Conservation (phyloP, 371 early-diverging fungal genomes). For the Rhizopus delemar region DNA sequence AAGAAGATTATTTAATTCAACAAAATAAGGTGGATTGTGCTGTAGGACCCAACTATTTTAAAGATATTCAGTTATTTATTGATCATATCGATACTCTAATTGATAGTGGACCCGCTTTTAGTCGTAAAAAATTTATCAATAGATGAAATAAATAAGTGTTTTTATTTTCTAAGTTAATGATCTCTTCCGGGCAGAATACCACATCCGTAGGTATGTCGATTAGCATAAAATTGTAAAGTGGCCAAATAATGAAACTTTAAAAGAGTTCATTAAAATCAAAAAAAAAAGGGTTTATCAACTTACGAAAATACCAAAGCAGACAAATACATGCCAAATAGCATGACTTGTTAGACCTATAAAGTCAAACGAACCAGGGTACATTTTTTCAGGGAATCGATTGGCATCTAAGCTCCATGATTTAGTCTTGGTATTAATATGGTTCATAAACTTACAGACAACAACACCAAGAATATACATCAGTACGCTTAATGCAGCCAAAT, state of each 20-base stretch:
- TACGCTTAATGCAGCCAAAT: constrained; percentile 49
- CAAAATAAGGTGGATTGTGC: background rate
- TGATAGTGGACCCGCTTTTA: constrained; percentile 31
- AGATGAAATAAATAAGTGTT: constrained; percentile 4
- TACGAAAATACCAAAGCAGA: constrained; percentile 64
- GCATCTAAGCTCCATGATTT: constrained; percentile 34
- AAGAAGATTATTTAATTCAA: background rate
- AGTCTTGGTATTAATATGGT: background rate
- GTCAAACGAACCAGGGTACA: constrained; percentile 75
- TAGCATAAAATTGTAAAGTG: constrained; percentile 41
- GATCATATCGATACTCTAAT: constrained; percentile 50
- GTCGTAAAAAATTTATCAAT: background rate
- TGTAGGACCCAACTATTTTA: constrained; percentile 46
- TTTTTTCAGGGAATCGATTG: constrained; percentile 72
- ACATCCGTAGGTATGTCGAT: constrained; percentile 44
- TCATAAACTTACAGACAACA: constrained; percentile 29
- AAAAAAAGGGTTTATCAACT: constrained; percentile 7
- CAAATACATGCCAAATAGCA: constrained; percentile 79
- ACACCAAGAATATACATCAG: constrained; percentile 55
- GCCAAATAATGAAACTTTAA: constrained; percentile 49
- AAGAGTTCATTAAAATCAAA: background rate
- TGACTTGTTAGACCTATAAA: constrained; percentile 70
- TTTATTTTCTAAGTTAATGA: background rate
- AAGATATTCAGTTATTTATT: constrained; percentile 45
- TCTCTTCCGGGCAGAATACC: background rate